Percentiles rank a stretch among this genome's conserved stretches.
Evolutionary conservation across 2,329 filamentous ascomycete genomes (phyloP).

Genomic region (Neofusicoccum kwambonambiense): DNA sequence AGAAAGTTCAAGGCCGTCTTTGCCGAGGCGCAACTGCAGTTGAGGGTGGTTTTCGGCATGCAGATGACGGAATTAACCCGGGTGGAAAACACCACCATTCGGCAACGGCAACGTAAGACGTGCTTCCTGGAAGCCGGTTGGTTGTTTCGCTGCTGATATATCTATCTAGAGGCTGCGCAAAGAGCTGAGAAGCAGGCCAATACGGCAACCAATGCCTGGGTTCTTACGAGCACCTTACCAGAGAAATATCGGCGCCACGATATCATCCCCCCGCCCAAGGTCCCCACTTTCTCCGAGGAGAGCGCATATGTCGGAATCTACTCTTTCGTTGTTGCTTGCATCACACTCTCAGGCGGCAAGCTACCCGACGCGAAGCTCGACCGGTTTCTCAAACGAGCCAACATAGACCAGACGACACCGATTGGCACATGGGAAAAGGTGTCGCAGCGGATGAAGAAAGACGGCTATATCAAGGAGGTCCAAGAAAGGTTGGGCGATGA

Average conservation of each 20-base stretch:
- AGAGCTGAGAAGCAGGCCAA: constrained; percentile 50
- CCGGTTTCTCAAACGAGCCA: constrained; percentile 70
- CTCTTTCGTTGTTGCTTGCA: constrained; percentile 74
- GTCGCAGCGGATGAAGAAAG: constrained; percentile 71
- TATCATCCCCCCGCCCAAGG: constrained; percentile 67
- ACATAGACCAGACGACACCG: constrained; percentile 72
- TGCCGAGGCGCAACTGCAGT: constrained; percentile 68
- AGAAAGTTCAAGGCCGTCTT: constrained; percentile 77
- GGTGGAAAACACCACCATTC: constrained; percentile 76
- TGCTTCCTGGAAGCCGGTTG: background rate
- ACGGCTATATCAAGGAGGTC: constrained; percentile 78
- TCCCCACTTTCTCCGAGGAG: constrained; percentile 66
- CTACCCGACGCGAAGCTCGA: constrained; percentile 77
- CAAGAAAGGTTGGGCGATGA: constrained; percentile 70
- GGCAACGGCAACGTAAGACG: constrained; percentile 69
- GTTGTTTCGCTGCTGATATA: background rate
- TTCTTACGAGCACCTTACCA: constrained; percentile 73
- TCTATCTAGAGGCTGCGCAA: constrained; percentile 48
- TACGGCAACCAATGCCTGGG: constrained; percentile 63
- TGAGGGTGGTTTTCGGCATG: constrained; percentile 83
- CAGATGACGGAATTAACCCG: constrained; percentile 79
- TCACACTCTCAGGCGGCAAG: constrained; percentile 68
- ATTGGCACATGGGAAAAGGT: constrained; percentile 71
- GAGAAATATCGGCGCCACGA: constrained; percentile 60
- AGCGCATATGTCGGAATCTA: constrained; percentile 80